Evolutionary conservation across 306 rosid genomes (phyloP), one percentile per base, ranked within the genome.

Genomic region (Malus sieversii): DNA sequence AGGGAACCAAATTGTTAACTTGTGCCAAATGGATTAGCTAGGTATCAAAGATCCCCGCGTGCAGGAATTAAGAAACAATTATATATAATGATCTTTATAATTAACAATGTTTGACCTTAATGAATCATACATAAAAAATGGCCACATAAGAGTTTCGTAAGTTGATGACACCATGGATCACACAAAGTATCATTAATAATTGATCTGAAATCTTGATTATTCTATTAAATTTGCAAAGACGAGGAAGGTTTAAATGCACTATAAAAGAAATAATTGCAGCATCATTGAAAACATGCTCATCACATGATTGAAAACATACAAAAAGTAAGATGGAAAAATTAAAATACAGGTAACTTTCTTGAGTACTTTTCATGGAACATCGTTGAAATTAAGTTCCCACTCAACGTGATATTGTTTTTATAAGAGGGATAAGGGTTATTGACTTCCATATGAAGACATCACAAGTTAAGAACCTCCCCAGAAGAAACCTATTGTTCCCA

Each of bases 391-490:
- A 20, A 20, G 71, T 18, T 10, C 15, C 25, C 15, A 23, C 30
- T 45, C 30, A 58, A 66, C 38, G 73, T 62, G 29, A 66, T 35
- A 16, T 32, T 3, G 22, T 6, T 64, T 16, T 20, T 38, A 30
- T 29, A 20, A 63, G 18, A 46, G 25, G 3, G 42, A 55, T 55
- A 32, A 9, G 15, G 22, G 70, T 9, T 20, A 38, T 9, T 5
- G 62, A 77, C 45, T 69, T 29, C 70, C 19, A 58, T 15, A 42
- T 19, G 8, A 52, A 66, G 29, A 73, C 69, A 19, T 23, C 10
- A 59, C 74, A 48, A 68, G 82, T 68, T 73, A 77, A 42, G 57
- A 77, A 61, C 79, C 66, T 73, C 85, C 82, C 85, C 79, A 73
- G 70, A 82, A 60, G 70, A 60, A 68, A 67, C 82, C 85, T 82